phyloP scores from a whole-genome alignment of 75 land plant species.

The Larix kaempferi region DNA sequence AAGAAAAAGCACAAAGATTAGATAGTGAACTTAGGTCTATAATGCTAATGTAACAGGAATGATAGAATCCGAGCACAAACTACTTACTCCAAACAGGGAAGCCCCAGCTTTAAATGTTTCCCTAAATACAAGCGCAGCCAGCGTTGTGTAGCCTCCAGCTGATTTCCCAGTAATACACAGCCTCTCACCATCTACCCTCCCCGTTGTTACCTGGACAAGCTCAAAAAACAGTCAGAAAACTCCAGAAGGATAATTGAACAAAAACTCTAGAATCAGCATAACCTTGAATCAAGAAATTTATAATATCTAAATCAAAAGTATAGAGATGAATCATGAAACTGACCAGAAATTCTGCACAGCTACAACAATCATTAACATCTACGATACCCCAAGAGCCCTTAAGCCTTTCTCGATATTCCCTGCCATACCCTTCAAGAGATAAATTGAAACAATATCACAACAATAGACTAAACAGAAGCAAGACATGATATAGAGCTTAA shows the following conservation, averaged over 20 bases:
- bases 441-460: neutral
- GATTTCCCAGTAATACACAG: slow-evolving; percentile 91
- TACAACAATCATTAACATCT: slow-evolving; percentile 94
- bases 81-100: slow-evolving; percentile 87
- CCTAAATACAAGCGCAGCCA: slow-evolving; percentile 90
- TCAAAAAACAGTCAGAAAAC: too few relatives aligned
- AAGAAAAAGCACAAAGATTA: too few relatives aligned
- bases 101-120: slow-evolving; percentile 92
- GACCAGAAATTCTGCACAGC: slow-evolving; percentile 94
- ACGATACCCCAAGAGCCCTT: slow-evolving; percentile 90
- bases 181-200: slow-evolving; percentile 68
- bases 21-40: too few relatives aligned
- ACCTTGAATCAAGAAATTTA: neutral
- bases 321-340: slow-evolving; percentile 7
- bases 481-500: neutral
- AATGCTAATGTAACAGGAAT: too few relatives aligned
- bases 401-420: slow-evolving; percentile 88
- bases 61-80: too few relatives aligned
- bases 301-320: neutral
- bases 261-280: neutral
- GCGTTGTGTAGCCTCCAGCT: slow-evolving; percentile 95
- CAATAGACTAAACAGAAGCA: neutral
- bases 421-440: slow-evolving; percentile 70
- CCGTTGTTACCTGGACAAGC: slow-evolving; percentile 53
- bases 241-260: neutral